A percentile compares a stretch with the other conserved stretches of the same genome.
Evolutionary conservation across 2,329 filamentous ascomycete genomes (phyloP).

Genomic region (Penicillium sp.): DNA sequence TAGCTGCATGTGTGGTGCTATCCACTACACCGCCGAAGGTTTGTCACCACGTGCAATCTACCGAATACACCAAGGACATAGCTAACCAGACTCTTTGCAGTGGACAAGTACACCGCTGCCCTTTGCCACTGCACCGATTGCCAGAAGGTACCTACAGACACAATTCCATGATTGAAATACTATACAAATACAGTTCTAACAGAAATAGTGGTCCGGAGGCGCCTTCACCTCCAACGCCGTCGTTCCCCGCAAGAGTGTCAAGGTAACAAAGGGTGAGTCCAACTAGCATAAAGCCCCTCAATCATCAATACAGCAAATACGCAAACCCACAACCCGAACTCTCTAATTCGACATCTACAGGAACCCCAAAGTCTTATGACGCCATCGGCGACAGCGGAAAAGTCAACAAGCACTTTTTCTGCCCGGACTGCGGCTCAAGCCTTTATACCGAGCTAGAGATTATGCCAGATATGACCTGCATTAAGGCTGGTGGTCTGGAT

Average conservation of each 20-base stretch:
- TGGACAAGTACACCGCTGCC: conserved; percentile 44
- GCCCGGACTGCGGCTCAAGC: conserved; percentile 52
- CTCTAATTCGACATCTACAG: conserved; percentile 23
- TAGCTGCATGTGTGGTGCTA: conserved; percentile 36
- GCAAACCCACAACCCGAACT: neutral
- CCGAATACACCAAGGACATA: neutral
- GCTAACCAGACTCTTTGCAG: conserved; percentile 24
- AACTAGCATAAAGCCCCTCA: no score
- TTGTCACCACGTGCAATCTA: neutral
- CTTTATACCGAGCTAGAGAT: conserved; percentile 55
- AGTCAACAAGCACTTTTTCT: conserved; percentile 59
- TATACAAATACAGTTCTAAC: neutral
- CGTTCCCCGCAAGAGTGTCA: conserved; percentile 49
- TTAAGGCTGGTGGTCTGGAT: conserved; percentile 56
- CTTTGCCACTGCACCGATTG: conserved; percentile 57
- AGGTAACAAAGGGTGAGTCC: conserved; percentile 48
- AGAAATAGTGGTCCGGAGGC: conserved; percentile 51
- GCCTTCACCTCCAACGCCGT: conserved; percentile 57
- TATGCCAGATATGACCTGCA: conserved; percentile 51
- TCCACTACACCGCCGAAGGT: conserved; percentile 32
- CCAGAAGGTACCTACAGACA: conserved; percentile 47
- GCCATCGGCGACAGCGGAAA: conserved; percentile 52
- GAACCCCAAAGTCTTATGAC: conserved; percentile 51
- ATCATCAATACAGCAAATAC: neutral
- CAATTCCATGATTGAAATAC: neutral